Percentiles rank a stretch among this genome's conserved stretches.
Conservation (phyloP, 1,284 basidiomycete species). For the Kalmanozyma brasiliensis region DNA sequence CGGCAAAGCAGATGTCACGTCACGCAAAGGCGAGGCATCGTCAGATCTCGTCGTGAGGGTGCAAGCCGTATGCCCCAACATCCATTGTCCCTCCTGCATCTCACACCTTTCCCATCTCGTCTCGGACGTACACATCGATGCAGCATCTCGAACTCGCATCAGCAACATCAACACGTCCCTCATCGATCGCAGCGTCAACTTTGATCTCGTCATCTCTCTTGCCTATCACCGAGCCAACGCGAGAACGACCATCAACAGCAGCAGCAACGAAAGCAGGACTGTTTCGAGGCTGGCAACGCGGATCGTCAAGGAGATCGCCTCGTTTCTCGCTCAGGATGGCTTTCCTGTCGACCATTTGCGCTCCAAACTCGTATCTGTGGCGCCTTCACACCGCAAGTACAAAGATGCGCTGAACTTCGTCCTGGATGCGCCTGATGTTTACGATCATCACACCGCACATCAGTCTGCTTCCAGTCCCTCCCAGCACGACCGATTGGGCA, state of each 20-base stretch:
- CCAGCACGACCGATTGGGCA: background rate
- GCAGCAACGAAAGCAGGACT: conserved; percentile 30
- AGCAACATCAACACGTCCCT: conserved; percentile 64
- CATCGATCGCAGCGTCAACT: conserved; percentile 66
- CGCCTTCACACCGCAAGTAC: conserved; percentile 5
- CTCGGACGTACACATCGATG: conserved; percentile 26
- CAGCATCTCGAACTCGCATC: conserved; percentile 13
- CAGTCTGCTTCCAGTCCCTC: conserved; percentile 10
- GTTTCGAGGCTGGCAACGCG: conserved; percentile 30
- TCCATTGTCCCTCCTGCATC: conserved; percentile 70
- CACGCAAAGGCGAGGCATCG: conserved; percentile 8
- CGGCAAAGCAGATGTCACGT: background rate
- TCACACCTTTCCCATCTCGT: conserved; percentile 67
- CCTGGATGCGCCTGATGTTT: conserved; percentile 19
- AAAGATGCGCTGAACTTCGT: conserved; percentile 25
- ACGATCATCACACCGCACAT: background rate
- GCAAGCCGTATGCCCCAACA: conserved; percentile 37
- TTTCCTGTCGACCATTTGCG: conserved; percentile 45
- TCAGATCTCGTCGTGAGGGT: conserved; percentile 20
- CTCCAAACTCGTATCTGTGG: conserved; percentile 8
- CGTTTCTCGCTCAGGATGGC: conserved; percentile 35
- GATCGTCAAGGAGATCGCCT: conserved; percentile 26
- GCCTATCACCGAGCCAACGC: background rate
- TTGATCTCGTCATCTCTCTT: conserved; percentile 39
- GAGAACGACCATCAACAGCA: conserved; percentile 11